Conservation (phyloP, 495 filamentous ascomycete genomes). For the Aspergillus indologenus region DNA sequence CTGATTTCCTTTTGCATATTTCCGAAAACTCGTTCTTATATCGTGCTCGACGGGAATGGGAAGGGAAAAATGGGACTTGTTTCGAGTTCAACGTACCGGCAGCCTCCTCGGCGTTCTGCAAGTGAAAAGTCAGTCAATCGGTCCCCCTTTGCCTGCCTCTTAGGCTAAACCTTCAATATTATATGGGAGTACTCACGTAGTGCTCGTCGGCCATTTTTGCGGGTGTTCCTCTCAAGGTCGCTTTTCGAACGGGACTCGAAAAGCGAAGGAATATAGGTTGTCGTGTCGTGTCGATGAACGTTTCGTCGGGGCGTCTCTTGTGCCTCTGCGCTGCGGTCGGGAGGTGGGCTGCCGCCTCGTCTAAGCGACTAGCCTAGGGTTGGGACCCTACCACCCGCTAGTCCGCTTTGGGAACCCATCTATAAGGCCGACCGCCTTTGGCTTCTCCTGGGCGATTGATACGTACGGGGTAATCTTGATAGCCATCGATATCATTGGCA, state of each 20-base stretch:
- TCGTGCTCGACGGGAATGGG: slow-evolving; percentile 1
- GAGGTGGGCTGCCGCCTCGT: slow-evolving; percentile 44
- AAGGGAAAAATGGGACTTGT: slow-evolving; percentile 9
- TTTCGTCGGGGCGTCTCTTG: slow-evolving; percentile 27
- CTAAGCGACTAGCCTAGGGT: slow-evolving; percentile 46
- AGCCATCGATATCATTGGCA: neutral
- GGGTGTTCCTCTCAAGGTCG: slow-evolving; percentile 50
- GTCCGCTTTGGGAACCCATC: slow-evolving; percentile 19
- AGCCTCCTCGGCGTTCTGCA: slow-evolving; percentile 88
- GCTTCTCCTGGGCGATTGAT: no score
- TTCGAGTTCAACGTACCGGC: slow-evolving; percentile 61
- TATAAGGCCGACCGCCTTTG: slow-evolving; percentile 11
- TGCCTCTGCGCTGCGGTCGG: slow-evolving; percentile 31
- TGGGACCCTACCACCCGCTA: slow-evolving; percentile 42
- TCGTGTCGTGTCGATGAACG: slow-evolving; percentile 45
- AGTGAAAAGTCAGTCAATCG: slow-evolving; percentile 38
- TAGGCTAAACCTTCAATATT: slow-evolving; percentile 7
- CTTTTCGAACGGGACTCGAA: slow-evolving; percentile 52
- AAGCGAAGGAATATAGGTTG: slow-evolving; percentile 49
- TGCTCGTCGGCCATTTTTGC: slow-evolving; percentile 89
- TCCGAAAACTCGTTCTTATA: slow-evolving; percentile 7
- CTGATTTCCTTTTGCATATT: slow-evolving; percentile 11
- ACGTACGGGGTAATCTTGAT: slow-evolving; percentile 4
- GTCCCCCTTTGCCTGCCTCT: neutral
- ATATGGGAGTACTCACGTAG: slow-evolving; percentile 67